Evolutionary conservation across 2,329 filamentous ascomycete species (phyloP), one percentile per base, ranked within the genome.

Genomic region (Ophiosphaerella korrae): DNA sequence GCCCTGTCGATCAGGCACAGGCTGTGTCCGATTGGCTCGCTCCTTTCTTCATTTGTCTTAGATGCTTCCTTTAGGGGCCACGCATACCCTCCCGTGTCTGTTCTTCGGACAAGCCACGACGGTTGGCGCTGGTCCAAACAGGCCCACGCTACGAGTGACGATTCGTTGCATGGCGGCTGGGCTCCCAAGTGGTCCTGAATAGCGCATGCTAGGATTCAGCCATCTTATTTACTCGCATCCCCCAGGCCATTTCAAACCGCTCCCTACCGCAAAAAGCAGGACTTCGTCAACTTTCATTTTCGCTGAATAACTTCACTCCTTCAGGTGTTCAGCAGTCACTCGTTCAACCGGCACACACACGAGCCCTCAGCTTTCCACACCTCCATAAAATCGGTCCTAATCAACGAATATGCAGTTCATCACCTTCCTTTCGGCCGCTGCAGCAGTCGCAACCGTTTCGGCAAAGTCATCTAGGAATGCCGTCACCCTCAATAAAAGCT

Each of bases 241-340:
- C 72, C 70, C 68, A 61, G 51, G 49, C 53, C 50, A 58, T 7
- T 53, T 60, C 62, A 53, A 46, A 41, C 57, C 53, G 57, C 53
- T 51, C 52, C 50, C 52, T 53, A 67, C 63, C 66, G 62, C 66
- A 66, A 62, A 67, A 43, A 72, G 67, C 68, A 70, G 69, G 71
- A 71, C 64, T 66, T 71, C 55, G 65, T 67, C 60, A 63, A 64
- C 60, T 57, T 64, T 64, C 56, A 63, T 70, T 71, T 71, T 70
- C 61, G 70, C 69, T 72, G 70, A 66, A 68, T 65, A 71, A 62
- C 71, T 74, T 71, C 71, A 74, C 70, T 74, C 72, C 40, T 72
- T 73, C 55, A 74, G 70, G 67, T 71, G 56, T 64, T 70, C 69
- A 61, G 69, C 68, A 66, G 53, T 66, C 72, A 61, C 54, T 74